Base-by-base conservation (phyloP, 139 green algal species). In the Chlamydomonas asymmetrica region DNA sequence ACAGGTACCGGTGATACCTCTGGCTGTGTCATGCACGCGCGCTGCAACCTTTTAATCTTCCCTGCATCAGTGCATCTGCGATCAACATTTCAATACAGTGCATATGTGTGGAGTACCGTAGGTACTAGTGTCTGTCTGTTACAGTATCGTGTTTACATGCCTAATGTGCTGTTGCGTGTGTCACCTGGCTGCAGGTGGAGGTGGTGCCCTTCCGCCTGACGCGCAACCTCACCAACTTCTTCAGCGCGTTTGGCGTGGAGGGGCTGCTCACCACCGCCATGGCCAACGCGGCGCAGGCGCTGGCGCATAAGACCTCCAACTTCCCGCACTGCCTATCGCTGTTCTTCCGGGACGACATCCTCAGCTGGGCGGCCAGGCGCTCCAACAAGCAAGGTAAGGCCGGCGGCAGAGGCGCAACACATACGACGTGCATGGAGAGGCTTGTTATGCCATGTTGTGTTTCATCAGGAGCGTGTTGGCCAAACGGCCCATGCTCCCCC, bases 141-240 rank as follows among this genome's bases (percentile, higher is more conserved):
- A n/a, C n/a, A n/a, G n/a, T n/a, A n/a, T n/a, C n/a, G n/a, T n/a
- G n/a, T n/a, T n/a, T n/a, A n/a, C n/a, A n/a, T n/a, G n/a, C n/a
- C 9, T 35, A 10, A 20, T 64, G 29, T 20, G 18, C 49, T 22
- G 20, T n/a, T 59, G 49, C 49, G 49, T 59, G 49, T n/a, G 22
- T 18, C 20, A 22, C 20, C 18, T 49, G 79, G 59, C 54, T 90
- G 23, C 83, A 92, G 59, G 75, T 80, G 22, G 95, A 98, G 82
- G 84, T 89, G 4, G 96, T 99, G 54, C 96, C 96, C 8, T 99
- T 98, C 90, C 89, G 96, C 29, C 89, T 99, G 16, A 99, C 96
- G 0, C 88, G 96, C 77, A 99, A 99, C 92, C 88, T 99, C 78
- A 57, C 79, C 65, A 92, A 87, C 38, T 98, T 98, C 83, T 97